These are phyloP conservation scores for Chalciporus sp. DNA, from an alignment of 1,284 basidiomycete species.

Conservation along the genomic window DNA sequence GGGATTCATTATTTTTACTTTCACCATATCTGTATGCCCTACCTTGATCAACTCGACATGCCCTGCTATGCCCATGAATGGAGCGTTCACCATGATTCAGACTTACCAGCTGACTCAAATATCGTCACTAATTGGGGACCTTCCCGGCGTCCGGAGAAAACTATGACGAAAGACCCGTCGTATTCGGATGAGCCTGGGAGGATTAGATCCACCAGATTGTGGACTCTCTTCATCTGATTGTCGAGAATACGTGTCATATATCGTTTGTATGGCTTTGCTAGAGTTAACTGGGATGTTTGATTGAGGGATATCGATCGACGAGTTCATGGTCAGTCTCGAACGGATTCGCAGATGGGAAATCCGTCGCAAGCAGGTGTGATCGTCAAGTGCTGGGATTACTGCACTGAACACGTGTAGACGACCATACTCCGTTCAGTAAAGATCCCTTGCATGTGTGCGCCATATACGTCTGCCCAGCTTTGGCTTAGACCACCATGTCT, in stretches of 20 bases:
- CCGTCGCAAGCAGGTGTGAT: background rate
- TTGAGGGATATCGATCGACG: background rate
- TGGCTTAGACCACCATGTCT: constrained; percentile 42
- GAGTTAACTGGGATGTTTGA: constrained; percentile 14
- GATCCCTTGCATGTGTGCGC: constrained; percentile 21
- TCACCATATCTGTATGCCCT: constrained; percentile 45
- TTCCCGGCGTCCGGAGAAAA: too few relatives aligned
- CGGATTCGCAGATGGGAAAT: constrained; percentile 8
- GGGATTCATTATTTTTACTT: constrained; percentile 32
- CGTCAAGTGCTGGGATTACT: background rate
- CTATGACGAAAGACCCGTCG: too few relatives aligned
- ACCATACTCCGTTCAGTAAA: constrained; percentile 20
- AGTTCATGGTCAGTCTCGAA: background rate
- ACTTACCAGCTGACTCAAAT: too few relatives aligned
- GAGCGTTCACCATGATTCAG: too few relatives aligned
- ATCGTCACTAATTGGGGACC: background rate
- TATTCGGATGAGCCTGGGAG: too few relatives aligned
- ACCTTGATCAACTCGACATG: constrained; percentile 40
- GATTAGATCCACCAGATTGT: too few relatives aligned
- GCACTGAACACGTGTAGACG: constrained; percentile 31
- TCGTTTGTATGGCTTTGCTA: too few relatives aligned
- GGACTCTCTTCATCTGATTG: too few relatives aligned
- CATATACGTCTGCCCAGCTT: constrained; percentile 10
- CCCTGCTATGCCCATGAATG: constrained; percentile 20
- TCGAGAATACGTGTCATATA: too few relatives aligned